Evolutionary conservation across 192 early-diverging fungal genomes (phyloP).

Genomic region (Funneliformis geosporum): DNA sequence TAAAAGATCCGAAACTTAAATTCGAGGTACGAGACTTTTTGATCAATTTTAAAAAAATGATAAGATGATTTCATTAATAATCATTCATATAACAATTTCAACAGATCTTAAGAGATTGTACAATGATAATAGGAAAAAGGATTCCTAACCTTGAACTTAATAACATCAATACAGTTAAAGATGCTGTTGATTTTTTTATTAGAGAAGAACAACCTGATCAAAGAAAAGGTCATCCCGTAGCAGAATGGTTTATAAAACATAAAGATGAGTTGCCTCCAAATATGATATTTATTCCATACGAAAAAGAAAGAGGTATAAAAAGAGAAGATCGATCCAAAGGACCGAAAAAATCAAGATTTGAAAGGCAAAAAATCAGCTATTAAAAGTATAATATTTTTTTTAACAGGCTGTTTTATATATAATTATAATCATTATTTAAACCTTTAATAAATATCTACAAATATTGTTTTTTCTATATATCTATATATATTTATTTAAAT

Average conservation of each 20-base stretch:
- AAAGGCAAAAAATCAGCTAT: too few species aligned
- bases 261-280: slow-evolving; percentile 41
- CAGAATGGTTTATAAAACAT: slow-evolving; percentile 45
- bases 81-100: neutral
- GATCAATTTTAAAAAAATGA: neutral
- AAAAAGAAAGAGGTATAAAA: slow-evolving; percentile 42
- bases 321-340: slow-evolving; percentile 32
- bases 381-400: too few species aligned
- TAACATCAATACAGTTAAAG: slow-evolving; percentile 38
- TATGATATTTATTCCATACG: slow-evolving; percentile 45
- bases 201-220: neutral
- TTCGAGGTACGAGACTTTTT: slow-evolving; percentile 36
- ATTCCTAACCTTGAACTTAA: slow-evolving; percentile 46
- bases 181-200: slow-evolving; percentile 40
- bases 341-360: neutral
- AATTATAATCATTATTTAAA: too few species aligned
- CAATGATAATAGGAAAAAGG: slow-evolving; percentile 36
- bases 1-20: slow-evolving; percentile 38
- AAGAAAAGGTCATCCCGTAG: slow-evolving; percentile 43
- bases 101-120: slow-evolving; percentile 44
- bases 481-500: too few species aligned
- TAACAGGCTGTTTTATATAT: too few species aligned
- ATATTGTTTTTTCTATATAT: too few species aligned
- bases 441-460: too few species aligned
- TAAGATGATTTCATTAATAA: slow-evolving; percentile 4